A percentile compares a stretch with the other conserved stretches of the same genome.
These are phyloP conservation scores for baker's yeast (Saccharomyces cerevisiae) DNA, from an alignment of 805 yeast species.

Conservation along the genomic window DNA sequence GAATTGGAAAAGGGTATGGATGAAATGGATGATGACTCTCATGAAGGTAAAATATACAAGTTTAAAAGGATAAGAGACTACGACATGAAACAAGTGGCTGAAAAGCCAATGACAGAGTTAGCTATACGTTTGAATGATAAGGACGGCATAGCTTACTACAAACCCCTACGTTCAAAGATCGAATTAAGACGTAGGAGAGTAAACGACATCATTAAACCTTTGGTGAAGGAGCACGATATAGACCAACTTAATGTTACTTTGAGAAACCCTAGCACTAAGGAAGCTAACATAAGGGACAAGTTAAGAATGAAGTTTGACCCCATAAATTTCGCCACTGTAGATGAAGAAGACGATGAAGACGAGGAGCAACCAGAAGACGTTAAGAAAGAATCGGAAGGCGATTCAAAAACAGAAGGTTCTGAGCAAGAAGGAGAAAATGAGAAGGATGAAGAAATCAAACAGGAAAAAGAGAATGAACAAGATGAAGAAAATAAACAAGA, in stretches of 20 bases:
- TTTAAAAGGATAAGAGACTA: slow-evolving; percentile 69
- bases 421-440: slow-evolving; percentile 1
- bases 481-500: slow-evolving; percentile 1
- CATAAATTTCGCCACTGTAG: slow-evolving; percentile 44
- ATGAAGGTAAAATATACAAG: slow-evolving; percentile 44
- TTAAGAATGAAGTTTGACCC: slow-evolving; percentile 60
- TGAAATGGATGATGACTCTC: slow-evolving; percentile 33
- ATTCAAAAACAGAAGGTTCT: neutral
- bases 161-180: slow-evolving; percentile 68
- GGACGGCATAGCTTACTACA: slow-evolving; percentile 57
- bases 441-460: slow-evolving; percentile 1
- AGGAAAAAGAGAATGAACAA: neutral
- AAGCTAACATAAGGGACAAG: slow-evolving; percentile 48
- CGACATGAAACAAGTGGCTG: slow-evolving; percentile 51
- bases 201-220: slow-evolving; percentile 31
- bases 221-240: slow-evolving; percentile 46
- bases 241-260: slow-evolving; percentile 48
- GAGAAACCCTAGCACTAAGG: slow-evolving; percentile 57
- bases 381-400: neutral
- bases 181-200: slow-evolving; percentile 83
- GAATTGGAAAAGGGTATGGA: slow-evolving; percentile 33
- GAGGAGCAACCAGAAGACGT: slow-evolving; percentile 4
- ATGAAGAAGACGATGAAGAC: slow-evolving; percentile 22
- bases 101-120: slow-evolving; percentile 39
- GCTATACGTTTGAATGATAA: slow-evolving; percentile 52